Evolutionary conservation across 345 rosid genomes (phyloP).

Genomic region (Stellera chamaejasme): DNA sequence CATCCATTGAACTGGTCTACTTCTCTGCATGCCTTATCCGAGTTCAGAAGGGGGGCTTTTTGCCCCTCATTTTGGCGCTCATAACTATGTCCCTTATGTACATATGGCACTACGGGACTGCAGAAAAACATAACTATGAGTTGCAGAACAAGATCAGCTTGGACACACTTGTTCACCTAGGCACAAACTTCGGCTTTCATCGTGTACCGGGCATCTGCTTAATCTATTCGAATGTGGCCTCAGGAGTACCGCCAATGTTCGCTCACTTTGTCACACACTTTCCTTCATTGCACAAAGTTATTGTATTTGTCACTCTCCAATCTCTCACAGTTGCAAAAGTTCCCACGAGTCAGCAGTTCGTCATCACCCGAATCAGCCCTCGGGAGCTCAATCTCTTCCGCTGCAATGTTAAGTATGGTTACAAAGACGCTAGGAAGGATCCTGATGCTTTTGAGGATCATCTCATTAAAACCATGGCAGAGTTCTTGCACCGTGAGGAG

Average conservation of each 20-base stretch:
- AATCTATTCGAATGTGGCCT: slow-evolving; percentile 18
- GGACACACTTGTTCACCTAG: slow-evolving; percentile 16
- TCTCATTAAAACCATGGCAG: slow-evolving; percentile 16
- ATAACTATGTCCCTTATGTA: slow-evolving; percentile 17
- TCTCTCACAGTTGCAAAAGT: slow-evolving; percentile 26
- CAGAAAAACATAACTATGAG: slow-evolving; percentile 20
- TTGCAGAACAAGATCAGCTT: slow-evolving; percentile 18
- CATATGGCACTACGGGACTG: slow-evolving; percentile 29
- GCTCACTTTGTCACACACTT: slow-evolving; percentile 28
- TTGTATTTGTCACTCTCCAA: slow-evolving; percentile 22
- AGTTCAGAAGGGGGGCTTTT: slow-evolving; percentile 23
- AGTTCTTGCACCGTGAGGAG: slow-evolving; percentile 12
- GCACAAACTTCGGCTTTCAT: slow-evolving; percentile 20
- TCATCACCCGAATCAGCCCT: slow-evolving; percentile 18
- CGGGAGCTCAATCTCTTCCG: slow-evolving; percentile 19
- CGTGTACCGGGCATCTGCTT: slow-evolving; percentile 31
- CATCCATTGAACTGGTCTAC: slow-evolving; percentile 22
- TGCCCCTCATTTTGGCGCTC: slow-evolving; percentile 19
- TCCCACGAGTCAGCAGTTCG: slow-evolving; percentile 11
- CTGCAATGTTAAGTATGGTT: slow-evolving; percentile 26
- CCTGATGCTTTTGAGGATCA: slow-evolving; percentile 18
- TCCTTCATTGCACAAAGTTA: slow-evolving; percentile 25
- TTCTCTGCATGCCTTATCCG: slow-evolving; percentile 22
- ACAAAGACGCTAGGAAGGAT: slow-evolving; percentile 24
- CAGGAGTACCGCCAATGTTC: slow-evolving; percentile 29